Percentiles rank a stretch among this genome's conserved stretches.
These are phyloP conservation scores for Neoascochyta sp. DNA, from an alignment of 2,329 filamentous ascomycete species.

Conservation along the genomic window DNA sequence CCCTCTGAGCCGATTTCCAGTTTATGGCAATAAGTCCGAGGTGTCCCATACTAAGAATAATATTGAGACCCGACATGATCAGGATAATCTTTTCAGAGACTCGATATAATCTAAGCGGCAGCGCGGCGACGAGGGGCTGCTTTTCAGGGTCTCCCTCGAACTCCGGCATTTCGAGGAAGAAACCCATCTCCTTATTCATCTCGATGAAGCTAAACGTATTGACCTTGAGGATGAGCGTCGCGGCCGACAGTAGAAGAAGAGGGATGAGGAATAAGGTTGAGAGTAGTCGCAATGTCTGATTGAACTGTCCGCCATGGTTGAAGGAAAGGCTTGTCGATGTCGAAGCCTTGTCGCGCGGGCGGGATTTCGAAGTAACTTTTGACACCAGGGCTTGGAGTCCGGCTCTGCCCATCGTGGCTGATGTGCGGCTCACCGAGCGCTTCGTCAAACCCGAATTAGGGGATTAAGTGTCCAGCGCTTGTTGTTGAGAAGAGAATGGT, in stretches of 20 bases:
- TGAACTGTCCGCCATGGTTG: constrained; percentile 2
- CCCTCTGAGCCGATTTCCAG: constrained; percentile 5
- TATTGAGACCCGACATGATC: constrained; percentile 3
- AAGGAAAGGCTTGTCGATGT: constrained; percentile 8
- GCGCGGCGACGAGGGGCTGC: constrained; percentile 24
- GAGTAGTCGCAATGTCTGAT: constrained; percentile 3
- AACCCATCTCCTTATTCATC: constrained; percentile 30
- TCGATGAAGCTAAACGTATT: constrained; percentile 34
- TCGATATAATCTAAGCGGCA: constrained; percentile 24
- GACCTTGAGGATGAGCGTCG: constrained; percentile 22
- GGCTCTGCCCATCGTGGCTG: constrained; percentile 10
- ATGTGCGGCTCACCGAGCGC: neutral
- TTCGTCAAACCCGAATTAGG: constrained; percentile 3
- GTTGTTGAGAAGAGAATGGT: no score
- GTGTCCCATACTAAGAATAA: constrained; percentile 3
- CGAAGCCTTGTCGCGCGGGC: constrained; percentile 9
- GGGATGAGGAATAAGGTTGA: constrained; percentile 3
- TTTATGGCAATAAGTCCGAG: constrained; percentile 4
- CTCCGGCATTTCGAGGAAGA: constrained; percentile 21
- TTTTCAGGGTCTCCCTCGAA: constrained; percentile 7
- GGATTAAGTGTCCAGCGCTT: constrained; percentile 5
- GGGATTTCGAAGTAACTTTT: constrained; percentile 13
- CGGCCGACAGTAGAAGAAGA: constrained; percentile 3
- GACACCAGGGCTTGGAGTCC: constrained; percentile 6
- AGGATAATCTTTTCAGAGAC: constrained; percentile 16